Evolutionary conservation across 495 filamentous ascomycete genomes (phyloP), one percentile per base, ranked within the genome.

Genomic region (Clohesyomyces aquaticus): DNA sequence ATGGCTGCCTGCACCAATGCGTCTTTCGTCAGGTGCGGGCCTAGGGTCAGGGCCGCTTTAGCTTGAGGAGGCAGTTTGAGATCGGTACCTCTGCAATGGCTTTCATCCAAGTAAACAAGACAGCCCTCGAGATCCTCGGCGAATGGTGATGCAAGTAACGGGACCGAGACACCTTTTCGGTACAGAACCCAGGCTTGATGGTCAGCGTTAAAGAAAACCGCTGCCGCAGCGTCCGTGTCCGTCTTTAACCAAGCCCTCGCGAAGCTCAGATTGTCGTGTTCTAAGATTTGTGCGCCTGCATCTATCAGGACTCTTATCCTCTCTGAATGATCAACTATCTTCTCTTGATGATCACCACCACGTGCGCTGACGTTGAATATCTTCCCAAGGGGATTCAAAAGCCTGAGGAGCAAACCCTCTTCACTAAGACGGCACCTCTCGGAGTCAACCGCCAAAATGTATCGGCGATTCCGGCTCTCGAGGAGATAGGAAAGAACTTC

Each of bases 71-170:
- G 88, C 11, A 93, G 67, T 62, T 81, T 86, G 9, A 93, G 65
- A 63, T 92, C 88, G 2, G 83, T 88, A 0, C 90, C 90, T 63
- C 89, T 74, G 0, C 88, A 90, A 62, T 93, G 89, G 0, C 81
- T 82, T 63, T 93, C 84, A 49, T 91, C 88, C 1, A 91, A 74
- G 69, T 88, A 92, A 0, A 91, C 83, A 0, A 89, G 75, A 64
- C 87, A 91, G 0, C 72, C 58, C 3, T 82, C 83, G 28, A 91
- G 74, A n/a, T 86, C 79, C 8, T 81, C 76, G 0, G 76, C 70
- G 70, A 84, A 92, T 0, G 87, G 79, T 0, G 89, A 89, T 0
- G 76, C 77, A 4, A 82, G 73, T 1, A 91, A 75, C 0, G 77
- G 74, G 46, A 75, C 27, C 0, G 46, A 1, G 0, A 58, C 74